Conservation (phyloP, 306 rosid species). For the Lablab purpureus region DNA sequence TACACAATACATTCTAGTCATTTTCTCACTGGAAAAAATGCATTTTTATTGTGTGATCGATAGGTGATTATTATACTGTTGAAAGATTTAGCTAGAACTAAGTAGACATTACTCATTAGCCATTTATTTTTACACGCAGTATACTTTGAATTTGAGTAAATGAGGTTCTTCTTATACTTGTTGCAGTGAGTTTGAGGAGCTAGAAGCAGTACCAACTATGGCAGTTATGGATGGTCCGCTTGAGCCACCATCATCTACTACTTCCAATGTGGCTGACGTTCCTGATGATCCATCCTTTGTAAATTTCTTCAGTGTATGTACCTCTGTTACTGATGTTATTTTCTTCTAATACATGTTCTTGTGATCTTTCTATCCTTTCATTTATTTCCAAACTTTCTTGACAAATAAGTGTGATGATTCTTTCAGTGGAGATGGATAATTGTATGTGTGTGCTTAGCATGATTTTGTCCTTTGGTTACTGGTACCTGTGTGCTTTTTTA, state of each 20-base stretch:
- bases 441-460: slow-evolving; percentile 16
- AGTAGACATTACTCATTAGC: background rate
- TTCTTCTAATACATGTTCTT: slow-evolving; percentile 24
- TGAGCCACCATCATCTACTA: slow-evolving; percentile 57
- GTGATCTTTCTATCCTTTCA: background rate
- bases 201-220: slow-evolving; percentile 70
- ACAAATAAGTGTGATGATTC: slow-evolving; percentile 8
- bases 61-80: slow-evolving; percentile 17
- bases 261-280: slow-evolving; percentile 59
- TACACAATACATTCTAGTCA: too few relatives aligned
- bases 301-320: slow-evolving; percentile 69
- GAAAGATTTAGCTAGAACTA: slow-evolving; percentile 11
- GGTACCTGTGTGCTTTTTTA: background rate
- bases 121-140: slow-evolving; percentile 18
- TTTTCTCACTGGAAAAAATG: background rate
- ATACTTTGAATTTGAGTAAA: slow-evolving; percentile 34
- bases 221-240: slow-evolving; percentile 75
- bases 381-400: slow-evolving; percentile 20
- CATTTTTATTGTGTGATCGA: background rate
- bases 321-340: slow-evolving; percentile 18
- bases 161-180: slow-evolving; percentile 32
- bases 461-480: slow-evolving; percentile 29
- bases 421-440: background rate
- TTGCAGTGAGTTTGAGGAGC: slow-evolving; percentile 68
- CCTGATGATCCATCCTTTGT: slow-evolving; percentile 64